A percentile compares a stretch with the other conserved stretches of the same genome.
Evolutionary conservation across 225 moss, liverwort and hornwort species (phyloP).

Genomic region (Polytrichum commune): DNA sequence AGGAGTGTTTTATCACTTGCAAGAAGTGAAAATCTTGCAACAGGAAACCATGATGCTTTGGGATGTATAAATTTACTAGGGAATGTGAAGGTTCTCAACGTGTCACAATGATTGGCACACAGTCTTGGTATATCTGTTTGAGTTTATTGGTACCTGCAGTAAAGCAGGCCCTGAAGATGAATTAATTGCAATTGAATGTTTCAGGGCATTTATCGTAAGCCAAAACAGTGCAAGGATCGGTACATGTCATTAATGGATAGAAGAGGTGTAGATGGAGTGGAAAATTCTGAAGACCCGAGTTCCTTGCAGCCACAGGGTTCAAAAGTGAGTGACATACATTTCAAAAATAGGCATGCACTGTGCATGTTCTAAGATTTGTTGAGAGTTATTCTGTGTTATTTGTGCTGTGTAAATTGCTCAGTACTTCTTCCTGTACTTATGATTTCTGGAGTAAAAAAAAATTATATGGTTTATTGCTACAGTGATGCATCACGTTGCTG

Average conservation of each 20-base stretch:
- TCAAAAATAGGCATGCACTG: background rate
- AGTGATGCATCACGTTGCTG: no score
- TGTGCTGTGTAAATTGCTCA: no score
- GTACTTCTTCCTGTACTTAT: no score
- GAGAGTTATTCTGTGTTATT: conserved; percentile 9
- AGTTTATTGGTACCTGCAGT: no score
- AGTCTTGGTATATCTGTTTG: background rate
- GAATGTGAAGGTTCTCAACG: background rate
- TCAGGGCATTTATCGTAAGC: conserved; percentile 75
- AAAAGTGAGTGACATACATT: conserved; percentile 17
- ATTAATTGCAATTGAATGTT: background rate
- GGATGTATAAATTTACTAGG: no score
- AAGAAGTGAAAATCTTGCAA: background rate
- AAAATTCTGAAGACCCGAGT: conserved; percentile 66
- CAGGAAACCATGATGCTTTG: background rate
- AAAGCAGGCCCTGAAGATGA: no score
- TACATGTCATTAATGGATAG: conserved; percentile 63
- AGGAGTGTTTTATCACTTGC: background rate
- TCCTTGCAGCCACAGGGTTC: conserved; percentile 45
- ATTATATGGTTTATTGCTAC: no score
- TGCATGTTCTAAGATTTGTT: background rate
- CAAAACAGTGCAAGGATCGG: conserved; percentile 78
- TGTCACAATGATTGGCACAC: background rate
- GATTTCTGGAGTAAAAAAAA: no score
- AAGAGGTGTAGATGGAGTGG: conserved; percentile 49